phyloP scores from a whole-genome alignment of 331 rosid species.

The Acacia concinna region DNA sequence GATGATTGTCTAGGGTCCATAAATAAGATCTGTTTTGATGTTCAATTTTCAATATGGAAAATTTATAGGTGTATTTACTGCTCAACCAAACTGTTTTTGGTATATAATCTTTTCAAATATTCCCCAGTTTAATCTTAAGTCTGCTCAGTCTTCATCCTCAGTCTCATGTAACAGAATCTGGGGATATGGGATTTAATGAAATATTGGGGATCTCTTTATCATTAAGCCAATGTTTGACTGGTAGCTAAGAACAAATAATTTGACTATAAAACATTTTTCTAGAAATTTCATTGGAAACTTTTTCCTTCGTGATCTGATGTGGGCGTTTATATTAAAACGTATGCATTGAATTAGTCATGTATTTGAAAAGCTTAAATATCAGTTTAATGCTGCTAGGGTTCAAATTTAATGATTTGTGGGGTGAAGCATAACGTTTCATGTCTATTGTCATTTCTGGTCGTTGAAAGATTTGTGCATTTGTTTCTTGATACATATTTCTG shows the following conservation, averaged over 20 bases:
- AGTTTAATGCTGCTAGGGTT: not conserved
- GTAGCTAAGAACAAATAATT: not conserved
- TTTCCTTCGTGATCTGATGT: not conserved
- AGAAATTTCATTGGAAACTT: not conserved
- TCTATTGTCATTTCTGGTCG: not conserved
- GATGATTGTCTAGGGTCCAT: slow-evolving; percentile 8
- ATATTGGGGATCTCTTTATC: slow-evolving; percentile 3
- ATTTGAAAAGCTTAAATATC: not conserved
- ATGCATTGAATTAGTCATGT: not conserved
- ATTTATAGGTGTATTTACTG: slow-evolving; percentile 6
- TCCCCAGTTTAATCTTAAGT: not conserved
- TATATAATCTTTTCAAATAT: not conserved
- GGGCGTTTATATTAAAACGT: not conserved
- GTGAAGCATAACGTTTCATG: not conserved
- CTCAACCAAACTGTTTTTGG: slow-evolving; percentile 18
- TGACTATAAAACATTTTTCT: slow-evolving; percentile 1
- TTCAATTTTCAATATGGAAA: slow-evolving; percentile 24
- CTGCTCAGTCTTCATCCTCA: slow-evolving; percentile 6
- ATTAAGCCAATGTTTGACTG: not conserved
- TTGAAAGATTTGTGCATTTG: not conserved
- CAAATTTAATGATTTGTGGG: not conserved
- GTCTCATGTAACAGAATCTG: not conserved
- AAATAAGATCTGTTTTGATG: slow-evolving; percentile 39
- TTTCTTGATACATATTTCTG: not conserved
- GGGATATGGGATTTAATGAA: slow-evolving; percentile 20